Conservation (phyloP, 2,329 filamentous ascomycete genomes). For the Neonectria faginata region DNA sequence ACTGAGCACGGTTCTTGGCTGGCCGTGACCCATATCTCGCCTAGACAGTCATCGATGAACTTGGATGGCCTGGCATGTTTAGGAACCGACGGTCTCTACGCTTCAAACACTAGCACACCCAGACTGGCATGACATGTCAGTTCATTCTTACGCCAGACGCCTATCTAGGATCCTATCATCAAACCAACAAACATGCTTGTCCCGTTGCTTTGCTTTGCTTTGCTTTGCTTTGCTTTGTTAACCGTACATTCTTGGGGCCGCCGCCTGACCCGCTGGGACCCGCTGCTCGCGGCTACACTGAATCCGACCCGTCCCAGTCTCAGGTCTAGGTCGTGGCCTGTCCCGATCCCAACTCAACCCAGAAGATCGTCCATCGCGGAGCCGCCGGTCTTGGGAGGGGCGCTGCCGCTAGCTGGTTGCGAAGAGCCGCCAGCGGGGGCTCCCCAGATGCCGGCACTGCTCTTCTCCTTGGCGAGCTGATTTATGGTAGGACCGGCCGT, state of each 20-base stretch:
- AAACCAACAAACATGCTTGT: conserved; percentile 46
- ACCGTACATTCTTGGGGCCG: conserved; percentile 38
- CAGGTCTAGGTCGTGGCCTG: conserved; percentile 35
- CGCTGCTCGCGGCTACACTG: conserved; percentile 12
- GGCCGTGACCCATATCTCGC: neutral
- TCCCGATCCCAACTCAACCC: conserved; percentile 49
- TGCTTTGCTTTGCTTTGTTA: conserved; percentile 39
- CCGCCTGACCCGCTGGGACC: conserved; percentile 11
- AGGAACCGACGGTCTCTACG: neutral
- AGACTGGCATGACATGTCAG: conserved; percentile 45
- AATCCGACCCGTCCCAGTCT: conserved; percentile 20
- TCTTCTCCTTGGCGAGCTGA: conserved; percentile 98
- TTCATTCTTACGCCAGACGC: conserved; percentile 58
- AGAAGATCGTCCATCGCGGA: conserved; percentile 62
- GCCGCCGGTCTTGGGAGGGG: conserved; percentile 49
- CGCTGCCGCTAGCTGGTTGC: conserved; percentile 47
- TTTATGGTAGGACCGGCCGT: conserved; percentile 82
- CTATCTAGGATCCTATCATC: conserved; percentile 54
- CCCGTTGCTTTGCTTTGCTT: conserved; percentile 39
- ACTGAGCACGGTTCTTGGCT: conserved; percentile 3
- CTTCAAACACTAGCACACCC: conserved; percentile 13
- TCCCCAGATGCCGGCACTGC: conserved; percentile 93
- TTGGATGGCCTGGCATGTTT: conserved; percentile 15
- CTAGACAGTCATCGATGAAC: conserved; percentile 3
- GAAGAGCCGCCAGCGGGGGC: conserved; percentile 64